Base-by-base conservation (phyloP, 139 green algal species). In the Pleodorina starrii region DNA sequence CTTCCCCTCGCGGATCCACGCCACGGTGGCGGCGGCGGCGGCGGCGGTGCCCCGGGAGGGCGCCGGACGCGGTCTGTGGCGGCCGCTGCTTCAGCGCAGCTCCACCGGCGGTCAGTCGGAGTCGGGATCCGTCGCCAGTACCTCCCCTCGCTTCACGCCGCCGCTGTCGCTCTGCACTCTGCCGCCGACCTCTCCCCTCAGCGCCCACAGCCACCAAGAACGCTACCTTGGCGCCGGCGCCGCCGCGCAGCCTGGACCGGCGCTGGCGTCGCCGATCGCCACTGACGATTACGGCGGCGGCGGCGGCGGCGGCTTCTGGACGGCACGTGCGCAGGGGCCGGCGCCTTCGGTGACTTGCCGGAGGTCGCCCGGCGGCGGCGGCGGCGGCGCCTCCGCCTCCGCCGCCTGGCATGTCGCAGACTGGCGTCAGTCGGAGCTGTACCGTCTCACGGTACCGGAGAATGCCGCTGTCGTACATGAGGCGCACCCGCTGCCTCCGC, bases 391-490 rank as follows among this genome's bases (percentile, higher is more conserved):
- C 75, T 29, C 44, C 75, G 75, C 23, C 46, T 44, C 63, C 63
- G 12, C 63, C 32, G 29, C 21, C 11, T 36, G 27, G 27, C 63
- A 32, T 21, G 63, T 73, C 21, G 44, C 76, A 11, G 76, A 38
- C 1, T 85, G 78, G 78, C 51, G 54, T 36, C 36, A 57, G 14
- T 85, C 78, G 0, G 78, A 74, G 35, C 57, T 85, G 78, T 85
- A 85, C 78, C 78, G 54, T 5, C 50, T 71, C 5, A 44, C 50
- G 16, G 77, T 72, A 25, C 77, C 77, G 50, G 77, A 50, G 48
- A 19, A 51, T 0, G 46, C 50, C 21, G 12, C 77, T 23, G 77
- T 50, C 48, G 77, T 57, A 35, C 77, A 66, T 50, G 35, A 71
- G 14, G 23, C 48, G 77, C 77, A 50, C 17, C 48, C 75, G 32